phyloP scores from a whole-genome alignment of 176 grass and related monocot genomes.

The Bromus sterilis region DNA sequence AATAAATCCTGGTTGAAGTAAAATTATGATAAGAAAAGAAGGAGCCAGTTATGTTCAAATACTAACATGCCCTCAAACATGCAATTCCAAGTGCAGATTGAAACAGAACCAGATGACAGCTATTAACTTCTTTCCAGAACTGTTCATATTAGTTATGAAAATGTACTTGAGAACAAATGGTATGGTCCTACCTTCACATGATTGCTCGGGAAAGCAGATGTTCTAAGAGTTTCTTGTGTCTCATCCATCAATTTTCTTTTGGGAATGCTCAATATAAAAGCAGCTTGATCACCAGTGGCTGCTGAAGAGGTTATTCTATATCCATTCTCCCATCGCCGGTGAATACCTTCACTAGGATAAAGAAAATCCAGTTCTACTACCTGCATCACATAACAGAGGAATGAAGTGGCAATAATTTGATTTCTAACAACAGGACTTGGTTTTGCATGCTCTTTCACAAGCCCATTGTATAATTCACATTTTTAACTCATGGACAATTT shows the following conservation, averaged over 20 bases:
- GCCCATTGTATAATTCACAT: background rate
- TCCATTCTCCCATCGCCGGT: constrained; percentile 83
- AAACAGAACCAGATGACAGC: background rate
- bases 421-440: background rate
- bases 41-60: background rate
- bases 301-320: constrained; percentile 95
- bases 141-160: background rate
- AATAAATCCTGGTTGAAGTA: background rate
- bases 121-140: background rate
- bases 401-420: constrained; percentile 6
- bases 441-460: background rate
- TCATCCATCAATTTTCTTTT: constrained; percentile 88
- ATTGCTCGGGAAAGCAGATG: constrained; percentile 94
- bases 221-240: constrained; percentile 96
- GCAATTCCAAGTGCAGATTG: background rate
- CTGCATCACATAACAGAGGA: constrained; percentile 33
- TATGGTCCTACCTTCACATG: constrained; percentile 81
- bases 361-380: constrained; percentile 99
- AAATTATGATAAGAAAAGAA: background rate
- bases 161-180: background rate
- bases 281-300: constrained; percentile 91
- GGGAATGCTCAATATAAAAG: constrained; percentile 90
- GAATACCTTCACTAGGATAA: constrained; percentile 97
- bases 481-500: background rate
- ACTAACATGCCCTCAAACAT: background rate